Conservation (phyloP, 2,329 filamentous ascomycete genomes). For the Colletotrichum spinosum region DNA sequence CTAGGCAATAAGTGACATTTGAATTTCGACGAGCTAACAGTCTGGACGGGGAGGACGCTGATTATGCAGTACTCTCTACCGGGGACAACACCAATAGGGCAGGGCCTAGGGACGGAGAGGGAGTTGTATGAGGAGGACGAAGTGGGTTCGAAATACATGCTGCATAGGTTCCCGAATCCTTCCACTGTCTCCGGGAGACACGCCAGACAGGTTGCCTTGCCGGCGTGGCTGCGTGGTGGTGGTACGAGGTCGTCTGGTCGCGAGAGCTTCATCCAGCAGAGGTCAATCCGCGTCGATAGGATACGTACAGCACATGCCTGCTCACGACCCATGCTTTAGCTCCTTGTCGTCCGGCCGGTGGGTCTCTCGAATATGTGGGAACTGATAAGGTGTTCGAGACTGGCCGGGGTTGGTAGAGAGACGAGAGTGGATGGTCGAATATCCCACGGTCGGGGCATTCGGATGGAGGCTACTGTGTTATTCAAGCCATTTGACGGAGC, state of each 20-base stretch:
- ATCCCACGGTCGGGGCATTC: constrained; percentile 26
- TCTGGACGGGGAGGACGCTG: constrained; percentile 21
- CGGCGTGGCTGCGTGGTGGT: constrained; percentile 20
- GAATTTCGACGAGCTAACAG: neutral
- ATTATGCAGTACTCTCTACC: constrained; percentile 19
- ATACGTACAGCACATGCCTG: constrained; percentile 29
- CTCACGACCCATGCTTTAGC: constrained; percentile 2
- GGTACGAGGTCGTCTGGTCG: constrained; percentile 21
- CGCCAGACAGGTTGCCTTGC: constrained; percentile 17
- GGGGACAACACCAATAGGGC: constrained; percentile 24
- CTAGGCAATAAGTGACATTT: constrained; percentile 19
- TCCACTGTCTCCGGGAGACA: constrained; percentile 18
- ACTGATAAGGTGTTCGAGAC: constrained; percentile 36
- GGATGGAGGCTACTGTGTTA: constrained; percentile 17
- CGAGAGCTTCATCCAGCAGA: constrained; percentile 26
- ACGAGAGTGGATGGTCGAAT: neutral
- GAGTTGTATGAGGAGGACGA: constrained; percentile 22
- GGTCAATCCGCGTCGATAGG: neutral
- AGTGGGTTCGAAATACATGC: constrained; percentile 15
- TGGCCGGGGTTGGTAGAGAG: constrained; percentile 3
- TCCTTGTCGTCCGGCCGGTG: constrained; percentile 6
- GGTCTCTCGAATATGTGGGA: constrained; percentile 30
- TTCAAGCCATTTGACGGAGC: constrained; percentile 26
- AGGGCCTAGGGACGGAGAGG: constrained; percentile 26
- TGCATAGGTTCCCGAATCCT: constrained; percentile 19